Evolutionary conservation across 805 yeast species (phyloP).

Genomic region (Ogataea paradorogensis): DNA sequence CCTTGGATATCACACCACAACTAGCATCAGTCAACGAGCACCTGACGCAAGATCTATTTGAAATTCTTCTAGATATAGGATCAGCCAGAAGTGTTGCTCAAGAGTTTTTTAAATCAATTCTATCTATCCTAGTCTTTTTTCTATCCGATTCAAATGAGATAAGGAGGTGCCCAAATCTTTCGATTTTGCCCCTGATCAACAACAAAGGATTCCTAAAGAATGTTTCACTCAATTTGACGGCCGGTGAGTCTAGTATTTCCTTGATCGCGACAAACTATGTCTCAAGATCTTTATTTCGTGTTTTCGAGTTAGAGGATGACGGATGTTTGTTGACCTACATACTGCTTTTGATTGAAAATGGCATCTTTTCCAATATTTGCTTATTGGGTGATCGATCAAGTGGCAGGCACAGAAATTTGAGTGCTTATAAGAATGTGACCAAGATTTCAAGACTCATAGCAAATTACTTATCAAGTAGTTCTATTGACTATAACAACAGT

Average conservation of each 20-base stretch:
- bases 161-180: slow-evolving; percentile 26
- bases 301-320: slow-evolving; percentile 40
- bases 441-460: slow-evolving; percentile 36
- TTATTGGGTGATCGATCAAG: slow-evolving; percentile 37
- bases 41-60: slow-evolving; percentile 26
- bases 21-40: slow-evolving; percentile 22
- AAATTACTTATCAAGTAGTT: slow-evolving; percentile 34
- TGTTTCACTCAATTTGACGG: slow-evolving; percentile 37
- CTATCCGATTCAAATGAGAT: slow-evolving; percentile 44
- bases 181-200: background rate
- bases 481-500: slow-evolving; percentile 37
- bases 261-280: slow-evolving; percentile 44
- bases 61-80: slow-evolving; percentile 23
- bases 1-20: slow-evolving; percentile 45
- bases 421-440: slow-evolving; percentile 12
- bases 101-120: slow-evolving; percentile 25
- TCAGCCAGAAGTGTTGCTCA: slow-evolving; percentile 19
- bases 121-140: slow-evolving; percentile 35
- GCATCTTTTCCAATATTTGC: slow-evolving; percentile 43
- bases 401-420: slow-evolving; percentile 16
- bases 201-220: slow-evolving; percentile 39
- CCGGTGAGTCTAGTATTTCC: slow-evolving; percentile 41
- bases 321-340: slow-evolving; percentile 40
- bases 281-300: slow-evolving; percentile 41
- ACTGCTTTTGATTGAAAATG: slow-evolving; percentile 45